Evolutionary conservation across 1,139 yeast genomes (phyloP), one percentile per base, ranked within the genome.

Genomic region (Taphrina pruni): DNA sequence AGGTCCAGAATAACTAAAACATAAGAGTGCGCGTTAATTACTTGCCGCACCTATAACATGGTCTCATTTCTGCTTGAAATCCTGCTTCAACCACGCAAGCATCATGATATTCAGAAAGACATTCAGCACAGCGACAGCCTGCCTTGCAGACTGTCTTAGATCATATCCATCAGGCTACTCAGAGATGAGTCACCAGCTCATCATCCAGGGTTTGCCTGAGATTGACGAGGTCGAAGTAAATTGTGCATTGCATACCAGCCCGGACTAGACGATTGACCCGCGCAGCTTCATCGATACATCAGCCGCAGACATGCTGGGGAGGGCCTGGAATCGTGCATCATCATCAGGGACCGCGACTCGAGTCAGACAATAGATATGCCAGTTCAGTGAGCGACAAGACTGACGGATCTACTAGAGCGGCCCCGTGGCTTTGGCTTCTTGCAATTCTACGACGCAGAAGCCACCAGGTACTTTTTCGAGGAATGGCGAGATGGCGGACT

Each of bases 161-260:
- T 7, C n/a, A 46, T n/a, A 8, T 7, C 26, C 35, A 17, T 17
- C 17, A 17, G 17, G 17, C 1, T 17, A 17, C 17, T 17, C 17
- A 26, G 36, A 2, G 17, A 56, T 56, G 60, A 56, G 45, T 12
- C 45, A 56, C 11, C 60, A 56, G 36, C 60, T 56, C 60, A 56
- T 56, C 38, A 20, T 56, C n/a, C 60, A 56, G 60, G 60, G 60
- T 5, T 36, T 56, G 38, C 60, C 60, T 20, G 60, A 56, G 17
- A 56, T 56, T n/a, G 60, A 56, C 36, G 60, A 56, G 14, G 60
- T 41, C 60, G 60, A 56, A 56, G 60, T 56, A 56, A 56, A 14
- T 56, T 2, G 50, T 17, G 60, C 46, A 7, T 6, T 8, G 26
- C 35, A 21, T 21, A 21, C 9, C n/a, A 7, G 5, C 6, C 6